phyloP scores from a whole-genome alignment of 1,139 yeast species.

The Martiniozyma asiatica region DNA sequence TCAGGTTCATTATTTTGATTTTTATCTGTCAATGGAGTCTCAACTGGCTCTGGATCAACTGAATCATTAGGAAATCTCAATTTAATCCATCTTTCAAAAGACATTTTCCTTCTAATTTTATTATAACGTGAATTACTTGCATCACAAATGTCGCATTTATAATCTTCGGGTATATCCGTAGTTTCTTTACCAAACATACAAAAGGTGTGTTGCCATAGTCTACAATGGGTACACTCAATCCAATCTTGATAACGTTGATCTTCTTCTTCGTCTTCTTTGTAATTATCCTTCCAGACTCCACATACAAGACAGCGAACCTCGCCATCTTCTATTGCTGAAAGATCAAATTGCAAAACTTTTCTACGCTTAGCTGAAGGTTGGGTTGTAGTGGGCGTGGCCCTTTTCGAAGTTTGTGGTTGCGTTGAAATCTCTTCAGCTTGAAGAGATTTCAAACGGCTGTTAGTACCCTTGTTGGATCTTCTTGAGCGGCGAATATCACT shows the following conservation, averaged over 20 bases:
- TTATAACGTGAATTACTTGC: constrained; percentile 25
- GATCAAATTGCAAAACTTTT: constrained; percentile 2
- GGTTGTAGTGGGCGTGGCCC: no score
- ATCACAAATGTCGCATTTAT: constrained; percentile 40
- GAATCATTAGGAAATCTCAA: constrained; percentile 5
- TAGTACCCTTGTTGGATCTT: no score
- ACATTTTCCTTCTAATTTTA: constrained; percentile 19
- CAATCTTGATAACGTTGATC: constrained; percentile 51
- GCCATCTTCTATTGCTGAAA: constrained; percentile 6
- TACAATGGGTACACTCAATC: constrained; percentile 72
- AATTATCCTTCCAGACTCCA: constrained; percentile 53
- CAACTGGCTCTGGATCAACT: constrained; percentile 4
- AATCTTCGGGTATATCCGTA: constrained; percentile 31
- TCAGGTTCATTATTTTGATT: constrained; percentile 10
- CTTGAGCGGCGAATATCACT: no score
- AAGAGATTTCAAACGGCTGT: no score
- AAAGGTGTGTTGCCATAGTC: constrained; percentile 74
- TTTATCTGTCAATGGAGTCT: constrained; percentile 3
- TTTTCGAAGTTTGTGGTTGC: no score
- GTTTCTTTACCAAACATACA: constrained; percentile 49
- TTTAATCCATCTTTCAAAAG: constrained; percentile 19
- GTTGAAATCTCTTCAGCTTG: no score
- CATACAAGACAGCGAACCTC: constrained; percentile 53
- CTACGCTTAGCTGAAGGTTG: no score
- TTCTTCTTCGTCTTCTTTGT: constrained; percentile 46